These are phyloP conservation scores for Neurospora sp. DNA, from an alignment of 495 filamentous ascomycete genomes.

Conservation along the genomic window DNA sequence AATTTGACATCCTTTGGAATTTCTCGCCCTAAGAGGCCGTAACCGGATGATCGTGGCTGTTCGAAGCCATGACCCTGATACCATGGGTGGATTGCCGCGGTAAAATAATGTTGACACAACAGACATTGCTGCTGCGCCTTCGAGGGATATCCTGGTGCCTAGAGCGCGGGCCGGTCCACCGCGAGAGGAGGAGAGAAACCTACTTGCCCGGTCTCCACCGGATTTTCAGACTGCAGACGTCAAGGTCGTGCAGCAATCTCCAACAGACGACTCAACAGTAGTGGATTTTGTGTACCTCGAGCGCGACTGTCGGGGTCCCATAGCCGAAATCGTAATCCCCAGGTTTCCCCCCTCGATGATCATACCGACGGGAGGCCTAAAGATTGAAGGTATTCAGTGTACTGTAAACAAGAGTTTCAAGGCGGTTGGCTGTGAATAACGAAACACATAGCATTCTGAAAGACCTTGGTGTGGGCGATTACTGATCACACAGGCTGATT, in stretches of 20 bases:
- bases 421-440: background rate
- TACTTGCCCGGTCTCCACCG: background rate
- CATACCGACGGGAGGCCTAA: background rate
- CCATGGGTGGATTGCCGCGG: background rate
- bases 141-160: background rate
- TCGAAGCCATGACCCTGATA: background rate
- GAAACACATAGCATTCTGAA: background rate
- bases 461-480: background rate
- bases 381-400: background rate
- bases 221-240: background rate
- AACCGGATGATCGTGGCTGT: background rate
- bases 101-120: background rate
- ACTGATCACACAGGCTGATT: background rate
- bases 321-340: background rate
- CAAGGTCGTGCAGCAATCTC: background rate
- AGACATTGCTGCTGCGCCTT: background rate
- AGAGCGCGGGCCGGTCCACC: background rate
- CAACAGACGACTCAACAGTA: background rate
- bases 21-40: background rate
- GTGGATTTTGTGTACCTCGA: background rate
- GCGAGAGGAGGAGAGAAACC: background rate
- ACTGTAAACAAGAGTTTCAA: background rate
- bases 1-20: background rate
- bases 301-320: background rate
- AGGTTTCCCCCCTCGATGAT: background rate